phyloP scores from a whole-genome alignment of 75 land plant species.

The Cunninghamia lanceolata region DNA sequence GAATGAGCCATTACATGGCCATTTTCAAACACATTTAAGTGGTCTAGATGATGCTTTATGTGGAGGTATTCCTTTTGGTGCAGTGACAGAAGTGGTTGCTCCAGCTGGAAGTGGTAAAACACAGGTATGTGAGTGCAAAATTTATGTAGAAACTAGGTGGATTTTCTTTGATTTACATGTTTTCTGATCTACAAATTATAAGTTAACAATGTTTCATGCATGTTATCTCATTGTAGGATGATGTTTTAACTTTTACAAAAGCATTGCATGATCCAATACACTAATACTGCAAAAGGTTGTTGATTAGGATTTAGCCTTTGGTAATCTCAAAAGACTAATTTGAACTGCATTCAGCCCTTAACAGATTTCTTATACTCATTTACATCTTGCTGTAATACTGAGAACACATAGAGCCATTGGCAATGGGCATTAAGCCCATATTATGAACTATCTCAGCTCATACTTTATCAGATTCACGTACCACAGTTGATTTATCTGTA shows the following conservation, averaged over 20 bases:
- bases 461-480: not conserved
- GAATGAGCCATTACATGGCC: conserved; percentile 44
- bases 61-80: conserved; percentile 91
- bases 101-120: conserved; percentile 92
- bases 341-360: not conserved
- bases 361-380: not conserved
- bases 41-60: conserved; percentile 69
- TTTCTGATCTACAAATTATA: not conserved
- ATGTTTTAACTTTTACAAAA: not conserved
- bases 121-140: conserved; percentile 46
- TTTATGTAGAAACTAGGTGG: not conserved
- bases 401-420: not conserved
- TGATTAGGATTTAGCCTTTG: not conserved
- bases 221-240: not conserved
- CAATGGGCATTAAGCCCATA: not conserved
- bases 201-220: not conserved
- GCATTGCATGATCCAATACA: not conserved
- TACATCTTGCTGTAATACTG: not conserved
- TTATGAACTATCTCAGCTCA: not conserved
- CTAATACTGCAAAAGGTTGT: not conserved
- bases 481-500: not conserved
- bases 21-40: conserved; percentile 60
- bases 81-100: conserved; percentile 81
- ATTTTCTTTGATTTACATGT: not conserved
- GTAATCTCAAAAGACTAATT: not conserved